Evolutionary conservation across 345 rosid species (phyloP).

Genomic region (Pugionium dolabratum): DNA sequence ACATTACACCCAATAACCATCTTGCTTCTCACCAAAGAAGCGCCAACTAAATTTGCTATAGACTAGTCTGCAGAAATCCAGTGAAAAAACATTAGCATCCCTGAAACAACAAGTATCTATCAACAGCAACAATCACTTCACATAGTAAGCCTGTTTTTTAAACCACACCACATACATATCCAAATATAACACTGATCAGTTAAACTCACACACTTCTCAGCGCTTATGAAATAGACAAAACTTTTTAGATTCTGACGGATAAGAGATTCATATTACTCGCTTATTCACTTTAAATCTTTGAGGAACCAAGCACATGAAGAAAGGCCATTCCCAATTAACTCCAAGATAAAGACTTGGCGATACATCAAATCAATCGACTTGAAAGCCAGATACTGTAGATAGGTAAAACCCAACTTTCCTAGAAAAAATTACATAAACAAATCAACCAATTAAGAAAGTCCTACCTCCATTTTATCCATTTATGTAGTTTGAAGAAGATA

Average conservation of each 20-base stretch:
- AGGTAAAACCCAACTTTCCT: constrained; percentile 14
- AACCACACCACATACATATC: constrained; percentile 18
- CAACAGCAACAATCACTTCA: constrained; percentile 15
- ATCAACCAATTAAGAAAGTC: constrained; percentile 6
- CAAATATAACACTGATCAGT: not conserved
- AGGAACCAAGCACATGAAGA: constrained; percentile 19
- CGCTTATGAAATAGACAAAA: constrained; percentile 5
- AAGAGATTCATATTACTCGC: not conserved
- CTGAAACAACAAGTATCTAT: not conserved
- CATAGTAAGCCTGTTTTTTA: not conserved
- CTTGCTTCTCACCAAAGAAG: constrained; percentile 34
- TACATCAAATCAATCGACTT: constrained; percentile 23
- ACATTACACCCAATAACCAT: constrained; percentile 31
- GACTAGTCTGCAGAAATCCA: constrained; percentile 29
- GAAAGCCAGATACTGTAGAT: constrained; percentile 27
- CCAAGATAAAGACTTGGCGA: constrained; percentile 23
- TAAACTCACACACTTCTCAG: not conserved
- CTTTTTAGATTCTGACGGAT: constrained; percentile 5
- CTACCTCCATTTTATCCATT: constrained; percentile 5
- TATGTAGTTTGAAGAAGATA: constrained; percentile 23
- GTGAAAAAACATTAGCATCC: constrained; percentile 6
- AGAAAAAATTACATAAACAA: constrained; percentile 7
- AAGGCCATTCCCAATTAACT: not conserved
- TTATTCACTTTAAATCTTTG: not conserved
- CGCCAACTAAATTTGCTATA: constrained; percentile 31